phyloP scores from a whole-genome alignment of 2,329 filamentous ascomycete genomes.

The Capronia coronata region DNA sequence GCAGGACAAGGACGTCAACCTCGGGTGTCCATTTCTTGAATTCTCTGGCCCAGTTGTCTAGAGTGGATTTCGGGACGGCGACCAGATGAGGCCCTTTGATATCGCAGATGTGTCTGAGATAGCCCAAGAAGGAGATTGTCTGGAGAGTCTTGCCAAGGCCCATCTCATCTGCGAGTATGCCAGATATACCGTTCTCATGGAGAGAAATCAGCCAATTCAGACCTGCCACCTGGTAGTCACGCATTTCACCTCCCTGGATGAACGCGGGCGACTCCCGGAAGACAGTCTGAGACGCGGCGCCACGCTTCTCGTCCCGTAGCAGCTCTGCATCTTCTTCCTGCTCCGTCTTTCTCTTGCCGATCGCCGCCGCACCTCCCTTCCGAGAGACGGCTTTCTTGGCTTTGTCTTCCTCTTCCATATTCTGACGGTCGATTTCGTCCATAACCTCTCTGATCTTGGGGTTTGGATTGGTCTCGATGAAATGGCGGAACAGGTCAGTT shows the following conservation, averaged over 20 bases:
- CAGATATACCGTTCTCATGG: conserved; percentile 97
- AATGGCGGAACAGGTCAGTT: conserved; percentile 95
- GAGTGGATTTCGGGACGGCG: conserved; percentile 88
- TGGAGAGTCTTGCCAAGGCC: conserved; percentile 95
- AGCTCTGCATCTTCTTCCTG: conserved; percentile 95
- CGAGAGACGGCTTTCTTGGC: conserved; percentile 68
- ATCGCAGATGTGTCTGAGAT: conserved; percentile 81
- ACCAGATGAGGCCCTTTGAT: conserved; percentile 89
- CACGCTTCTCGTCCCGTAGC: conserved; percentile 77
- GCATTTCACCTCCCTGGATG: conserved; percentile 76
- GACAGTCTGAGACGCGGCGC: conserved; percentile 76
- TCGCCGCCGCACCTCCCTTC: conserved; percentile 71
- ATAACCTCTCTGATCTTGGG: conserved; percentile 92
- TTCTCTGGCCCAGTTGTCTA: conserved; percentile 97
- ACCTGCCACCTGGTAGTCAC: conserved; percentile 92
- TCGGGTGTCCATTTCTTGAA: conserved; percentile 93
- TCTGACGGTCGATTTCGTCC: conserved; percentile 88
- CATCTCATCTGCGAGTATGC: conserved; percentile 98
- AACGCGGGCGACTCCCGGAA: conserved; percentile 93
- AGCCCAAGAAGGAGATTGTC: conserved; percentile 94
- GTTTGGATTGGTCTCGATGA: conserved; percentile 96
- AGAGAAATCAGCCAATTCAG: conserved; percentile 97
- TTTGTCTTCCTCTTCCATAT: conserved; percentile 63
- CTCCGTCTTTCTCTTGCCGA: conserved; percentile 80
- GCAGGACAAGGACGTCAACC: conserved; percentile 85